Evolutionary conservation across 805 yeast species (phyloP), one percentile per base, ranked within the genome.

Genomic region (Barnettozyma californica): DNA sequence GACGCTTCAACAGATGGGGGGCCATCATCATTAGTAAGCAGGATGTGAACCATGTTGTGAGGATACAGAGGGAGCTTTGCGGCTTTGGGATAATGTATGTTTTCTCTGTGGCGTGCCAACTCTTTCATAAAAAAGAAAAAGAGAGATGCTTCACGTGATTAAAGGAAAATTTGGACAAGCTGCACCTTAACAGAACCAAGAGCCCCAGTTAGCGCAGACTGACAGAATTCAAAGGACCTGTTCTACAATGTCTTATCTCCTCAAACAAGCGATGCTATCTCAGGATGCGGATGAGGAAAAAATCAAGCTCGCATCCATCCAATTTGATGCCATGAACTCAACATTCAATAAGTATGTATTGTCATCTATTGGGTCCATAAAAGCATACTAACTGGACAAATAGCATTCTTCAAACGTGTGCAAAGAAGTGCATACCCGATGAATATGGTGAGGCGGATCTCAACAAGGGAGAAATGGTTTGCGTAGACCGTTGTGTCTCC

Each of bases 11-110:
- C 87, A 57, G 84, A 81, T 53, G 94, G 84, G 1, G 98, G 98
- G 35, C 99, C 99, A 62, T 92, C 99, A 66, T 92, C 99, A 66
- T 92, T 92, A 10, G 97, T 92, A 38, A 94, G 58, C 44, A 40
- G 20, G 11, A 31, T n/a, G 36, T 66, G 11, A 77, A 71, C 20
- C 41, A 44, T 35, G 18, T 18, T 26, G 14, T 39, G 29, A 21
- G 11, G 20, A 38, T 38, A 4, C 29, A 8, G n/a, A n/a, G 16
- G 16, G 33, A 29, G 6, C 16, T 29, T n/a, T 29, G 16, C 4
- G 33, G 7, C 16, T 29, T 4, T 9, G n/a, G 3, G 11, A 13
- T 9, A n/a, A n/a, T n/a, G n/a, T n/a, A 9, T 33, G 36, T 33
- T 33, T 33, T 14, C 11, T 13, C 36, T n/a, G 36, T 16, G 19